Evolutionary conservation across 805 yeast species (phyloP).

Genomic region (Metschnikowia reukaufii): DNA sequence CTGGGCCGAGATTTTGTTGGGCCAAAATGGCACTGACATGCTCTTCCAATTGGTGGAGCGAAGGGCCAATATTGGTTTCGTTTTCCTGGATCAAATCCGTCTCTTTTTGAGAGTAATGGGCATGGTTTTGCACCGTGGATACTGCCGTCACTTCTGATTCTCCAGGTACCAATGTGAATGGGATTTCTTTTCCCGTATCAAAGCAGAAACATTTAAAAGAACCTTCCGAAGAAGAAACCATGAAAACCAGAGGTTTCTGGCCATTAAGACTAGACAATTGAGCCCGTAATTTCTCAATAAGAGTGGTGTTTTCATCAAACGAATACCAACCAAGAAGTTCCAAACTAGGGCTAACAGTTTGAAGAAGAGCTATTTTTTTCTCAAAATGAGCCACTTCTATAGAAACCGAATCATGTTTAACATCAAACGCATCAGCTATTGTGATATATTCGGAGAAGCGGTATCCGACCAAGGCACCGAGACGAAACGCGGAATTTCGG

Average conservation of each 20-base stretch:
- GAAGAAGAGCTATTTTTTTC: conserved; percentile 29
- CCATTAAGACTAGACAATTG: conserved; percentile 13
- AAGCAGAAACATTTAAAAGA: conserved; percentile 9
- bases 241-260: conserved; percentile 9
- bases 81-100: conserved; percentile 10
- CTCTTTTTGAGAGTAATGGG: conserved; percentile 23
- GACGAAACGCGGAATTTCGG: conserved; percentile 19
- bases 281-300: conserved; percentile 8
- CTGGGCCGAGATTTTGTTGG: conserved; percentile 1
- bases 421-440: conserved; percentile 32
- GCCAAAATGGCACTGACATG: conserved; percentile 26
- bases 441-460: conserved; percentile 6
- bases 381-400: conserved; percentile 28
- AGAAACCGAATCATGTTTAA: conserved; percentile 17
- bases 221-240: conserved; percentile 7
- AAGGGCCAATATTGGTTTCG: conserved; percentile 13
- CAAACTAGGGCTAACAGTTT: conserved; percentile 29
- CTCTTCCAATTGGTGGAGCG: conserved; percentile 25
- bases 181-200: conserved; percentile 9
- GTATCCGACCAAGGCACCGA: conserved; percentile 34
- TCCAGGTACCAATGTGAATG: conserved; percentile 24
- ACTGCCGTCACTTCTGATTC: conserved; percentile 36
- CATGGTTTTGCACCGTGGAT: conserved; percentile 30
- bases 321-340: conserved; percentile 34
- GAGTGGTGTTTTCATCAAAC: conserved; percentile 7